Percentiles rank a stretch among this genome's conserved stretches.
Conservation (phyloP, 345 rosid species). For the Linum lewisii region DNA sequence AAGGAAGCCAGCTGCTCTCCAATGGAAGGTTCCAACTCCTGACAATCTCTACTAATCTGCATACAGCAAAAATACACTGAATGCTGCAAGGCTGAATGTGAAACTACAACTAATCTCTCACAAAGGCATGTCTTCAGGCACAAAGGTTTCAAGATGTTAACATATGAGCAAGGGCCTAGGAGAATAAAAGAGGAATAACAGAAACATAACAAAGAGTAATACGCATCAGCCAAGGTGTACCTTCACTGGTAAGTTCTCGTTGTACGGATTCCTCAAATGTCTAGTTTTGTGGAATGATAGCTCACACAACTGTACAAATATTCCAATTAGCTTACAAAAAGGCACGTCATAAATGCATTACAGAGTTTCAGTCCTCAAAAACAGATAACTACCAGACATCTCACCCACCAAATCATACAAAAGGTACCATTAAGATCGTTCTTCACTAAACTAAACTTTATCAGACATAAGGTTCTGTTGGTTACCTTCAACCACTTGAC, state of each 20-base stretch:
- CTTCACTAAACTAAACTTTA: background rate
- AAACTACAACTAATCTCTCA: background rate
- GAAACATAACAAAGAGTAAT: background rate
- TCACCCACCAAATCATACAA: too few species aligned
- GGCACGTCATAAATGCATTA: too few species aligned
- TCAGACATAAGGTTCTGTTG: background rate
- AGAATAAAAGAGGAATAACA: background rate
- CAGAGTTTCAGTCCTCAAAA: too few species aligned
- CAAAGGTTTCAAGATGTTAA: background rate
- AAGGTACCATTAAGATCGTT: background rate
- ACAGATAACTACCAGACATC: too few species aligned
- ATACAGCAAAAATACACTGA: conserved; percentile 12
- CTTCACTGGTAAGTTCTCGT: conserved; percentile 97
- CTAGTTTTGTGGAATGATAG: conserved; percentile 93
- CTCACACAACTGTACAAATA: conserved; percentile 71
- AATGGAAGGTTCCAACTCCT: conserved; percentile 83
- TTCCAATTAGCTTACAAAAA: conserved; percentile 11
- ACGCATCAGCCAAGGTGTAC: conserved; percentile 23
- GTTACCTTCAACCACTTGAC: conserved; percentile 97
- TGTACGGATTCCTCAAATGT: conserved; percentile 88
- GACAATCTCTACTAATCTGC: conserved; percentile 99
- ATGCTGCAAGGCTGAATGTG: conserved; percentile 4
- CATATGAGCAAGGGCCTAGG: background rate
- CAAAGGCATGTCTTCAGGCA: background rate
- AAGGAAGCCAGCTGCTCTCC: conserved; percentile 94